Evolutionary conservation across 1,139 yeast genomes (phyloP), one percentile per base, ranked within the genome.

Genomic region (Geotrichum restrictum): DNA sequence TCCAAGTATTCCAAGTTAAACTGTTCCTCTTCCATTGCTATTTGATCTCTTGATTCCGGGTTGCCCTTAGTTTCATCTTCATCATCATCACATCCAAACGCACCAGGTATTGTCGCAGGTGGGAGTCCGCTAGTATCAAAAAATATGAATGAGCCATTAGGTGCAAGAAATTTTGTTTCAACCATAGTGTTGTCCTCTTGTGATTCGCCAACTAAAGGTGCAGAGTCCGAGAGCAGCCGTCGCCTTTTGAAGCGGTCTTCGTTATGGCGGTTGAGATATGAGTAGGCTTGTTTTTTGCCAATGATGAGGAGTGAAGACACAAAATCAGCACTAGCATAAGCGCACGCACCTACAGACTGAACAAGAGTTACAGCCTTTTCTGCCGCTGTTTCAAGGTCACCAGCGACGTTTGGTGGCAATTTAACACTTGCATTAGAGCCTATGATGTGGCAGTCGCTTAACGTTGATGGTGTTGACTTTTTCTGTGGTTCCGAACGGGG

Each of bases 321-420:
- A n/a, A 44, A 31, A 10, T 44, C 40, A 3, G 40, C 47, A 29
- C 47, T 32, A 22, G 47, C 47, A 22, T 24, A n/a, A 16, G 31
- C 47, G 24, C 38, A 44, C 13, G 39, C 40, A 3, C 32, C 16
- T 2, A 37, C n/a, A 6, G 47, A 14, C 19, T 44, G 27, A n/a
- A 44, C 41, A 22, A 44, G 33, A n/a, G 29, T 34, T n/a, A 24
- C 34, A 7, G 34, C 13, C 24, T 44, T 44, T 22, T 44, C 47
- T 2, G 40, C n/a, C n/a, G 40, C 24, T 2, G 38, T 40, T 8
- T 34, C 32, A 2, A 29, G n/a, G 13, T 21, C 29, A 2, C 24
- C 31, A 24, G 29, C 8, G 8, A 5, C 29, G 8, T 24, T 24
- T 8, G 5, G 29, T 8, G 5, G 29, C 29, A 5, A 8, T 24